Conservation (phyloP, 768 basidiomycete genomes). For the Mycena galopus region DNA sequence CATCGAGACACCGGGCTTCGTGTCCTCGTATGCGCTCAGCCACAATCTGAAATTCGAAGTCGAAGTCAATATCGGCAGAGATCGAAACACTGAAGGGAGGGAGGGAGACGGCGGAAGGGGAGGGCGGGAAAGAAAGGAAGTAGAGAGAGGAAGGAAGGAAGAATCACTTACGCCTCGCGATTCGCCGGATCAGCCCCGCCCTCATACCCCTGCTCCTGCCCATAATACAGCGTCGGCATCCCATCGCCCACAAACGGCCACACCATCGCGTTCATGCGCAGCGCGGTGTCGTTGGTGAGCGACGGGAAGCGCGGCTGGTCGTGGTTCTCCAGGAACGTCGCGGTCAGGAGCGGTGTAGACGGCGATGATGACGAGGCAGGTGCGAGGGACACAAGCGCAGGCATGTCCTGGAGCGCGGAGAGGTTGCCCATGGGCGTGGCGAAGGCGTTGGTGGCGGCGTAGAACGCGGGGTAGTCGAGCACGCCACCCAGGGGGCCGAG, state of each 20-base stretch:
- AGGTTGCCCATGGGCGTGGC: conserved; percentile 66
- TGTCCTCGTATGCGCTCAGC: conserved; percentile 65
- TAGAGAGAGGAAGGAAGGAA: not conserved
- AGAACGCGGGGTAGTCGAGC: conserved; percentile 73
- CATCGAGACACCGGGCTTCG: conserved; percentile 63
- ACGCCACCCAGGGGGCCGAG: conserved; percentile 66
- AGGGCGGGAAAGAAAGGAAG: not conserved
- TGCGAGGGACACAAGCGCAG: conserved; percentile 49
- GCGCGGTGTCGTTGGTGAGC: conserved; percentile 62
- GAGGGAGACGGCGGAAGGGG: not conserved
- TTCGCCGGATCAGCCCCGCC: conserved; percentile 73
- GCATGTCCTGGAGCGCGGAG: conserved; percentile 44
- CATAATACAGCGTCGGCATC: conserved; percentile 79
- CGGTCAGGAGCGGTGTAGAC: conserved; percentile 57
- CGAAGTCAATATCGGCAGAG: not conserved
- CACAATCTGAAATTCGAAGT: conserved; percentile 60
- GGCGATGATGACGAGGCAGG: conserved; percentile 53
- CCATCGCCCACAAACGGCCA: conserved; percentile 78
- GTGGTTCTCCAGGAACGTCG: conserved; percentile 81
- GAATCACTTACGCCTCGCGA: conserved; percentile 66
- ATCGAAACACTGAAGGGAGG: not conserved
- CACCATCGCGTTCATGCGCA: conserved; percentile 69
- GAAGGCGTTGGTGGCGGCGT: conserved; percentile 65
- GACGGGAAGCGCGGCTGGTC: conserved; percentile 72
- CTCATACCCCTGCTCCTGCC: conserved; percentile 76